Evolutionary conservation across 1,139 yeast genomes (phyloP).

Genomic region (Neolecta irregularis): DNA sequence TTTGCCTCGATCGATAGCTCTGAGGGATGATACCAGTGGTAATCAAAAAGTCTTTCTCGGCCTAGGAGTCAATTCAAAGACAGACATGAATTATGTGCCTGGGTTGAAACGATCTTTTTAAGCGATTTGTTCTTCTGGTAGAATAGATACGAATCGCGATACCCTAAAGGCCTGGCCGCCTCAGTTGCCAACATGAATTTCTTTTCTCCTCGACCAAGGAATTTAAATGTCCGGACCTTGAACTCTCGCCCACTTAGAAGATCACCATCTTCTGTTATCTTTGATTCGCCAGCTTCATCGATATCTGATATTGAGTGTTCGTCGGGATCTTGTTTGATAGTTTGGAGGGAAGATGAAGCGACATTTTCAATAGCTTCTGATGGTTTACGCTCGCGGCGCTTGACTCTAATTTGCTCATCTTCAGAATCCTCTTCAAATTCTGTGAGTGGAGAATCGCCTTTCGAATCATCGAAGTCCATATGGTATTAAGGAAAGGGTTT

Average conservation of each 20-base stretch:
- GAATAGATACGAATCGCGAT: conserved; percentile 49
- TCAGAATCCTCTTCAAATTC: no score
- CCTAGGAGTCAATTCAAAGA: no score
- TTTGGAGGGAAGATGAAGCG: no score
- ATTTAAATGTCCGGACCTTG: conserved; percentile 42
- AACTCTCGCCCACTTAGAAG: conserved; percentile 43
- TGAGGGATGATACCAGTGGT: conserved; percentile 40
- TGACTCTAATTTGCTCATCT: no score
- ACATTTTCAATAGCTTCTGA: no score
- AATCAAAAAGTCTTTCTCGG: conserved; percentile 50
- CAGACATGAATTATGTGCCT: no score
- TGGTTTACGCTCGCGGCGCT: no score
- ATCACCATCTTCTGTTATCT: conserved; percentile 41
- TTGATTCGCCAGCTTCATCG: conserved; percentile 42
- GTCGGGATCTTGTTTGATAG: no score
- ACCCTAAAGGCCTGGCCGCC: conserved; percentile 49
- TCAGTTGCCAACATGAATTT: conserved; percentile 53
- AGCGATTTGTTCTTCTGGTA: conserved; percentile 46
- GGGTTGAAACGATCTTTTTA: conserved; percentile 40
- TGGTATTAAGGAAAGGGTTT: no score
- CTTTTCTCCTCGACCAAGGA: conserved; percentile 37
- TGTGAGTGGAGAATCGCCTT: no score
- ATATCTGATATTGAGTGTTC: no score
- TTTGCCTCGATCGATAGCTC: conserved; percentile 50
- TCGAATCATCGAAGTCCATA: no score